phyloP scores from a whole-genome alignment of 495 filamentous ascomycete species.

The Chaetomium cochliodes region DNA sequence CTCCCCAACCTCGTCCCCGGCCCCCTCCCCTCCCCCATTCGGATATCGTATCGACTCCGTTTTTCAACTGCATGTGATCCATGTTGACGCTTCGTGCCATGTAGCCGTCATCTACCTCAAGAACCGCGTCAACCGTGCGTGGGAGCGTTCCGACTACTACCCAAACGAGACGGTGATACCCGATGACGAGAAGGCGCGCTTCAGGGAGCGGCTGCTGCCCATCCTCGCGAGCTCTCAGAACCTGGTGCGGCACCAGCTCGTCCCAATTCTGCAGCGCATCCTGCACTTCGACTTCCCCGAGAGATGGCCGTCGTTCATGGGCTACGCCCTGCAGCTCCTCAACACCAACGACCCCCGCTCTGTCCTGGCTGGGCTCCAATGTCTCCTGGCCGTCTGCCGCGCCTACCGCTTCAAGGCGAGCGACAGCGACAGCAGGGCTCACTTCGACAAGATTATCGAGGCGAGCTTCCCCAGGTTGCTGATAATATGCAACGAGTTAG shows the following conservation, averaged over 20 bases:
- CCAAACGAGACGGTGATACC: conserved; percentile 65
- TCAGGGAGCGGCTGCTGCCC: conserved; percentile 83
- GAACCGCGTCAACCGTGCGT: conserved; percentile 89
- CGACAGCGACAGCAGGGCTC: conserved; percentile 69
- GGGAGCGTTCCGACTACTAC: conserved; percentile 74
- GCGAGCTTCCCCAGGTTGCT: conserved; percentile 88
- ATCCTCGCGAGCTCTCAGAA: conserved; percentile 76
- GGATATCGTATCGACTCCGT: conserved; percentile 5
- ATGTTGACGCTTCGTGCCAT: conserved; percentile 24
- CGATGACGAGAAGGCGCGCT: conserved; percentile 83
- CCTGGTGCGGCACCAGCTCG: conserved; percentile 81
- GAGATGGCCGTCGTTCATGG: conserved; percentile 88
- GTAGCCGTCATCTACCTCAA: conserved; percentile 95
- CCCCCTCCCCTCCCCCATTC: neutral
- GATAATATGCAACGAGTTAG: conserved; percentile 78
- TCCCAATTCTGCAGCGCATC: conserved; percentile 92
- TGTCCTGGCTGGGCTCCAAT: conserved; percentile 90
- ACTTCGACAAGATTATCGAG: conserved; percentile 93
- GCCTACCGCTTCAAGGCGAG: conserved; percentile 85
- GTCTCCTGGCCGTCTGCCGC: conserved; percentile 86
- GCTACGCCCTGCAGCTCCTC: conserved; percentile 83
- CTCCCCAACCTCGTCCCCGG: conserved; percentile 9
- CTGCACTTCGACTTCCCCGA: conserved; percentile 93
- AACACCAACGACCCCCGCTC: conserved; percentile 77
- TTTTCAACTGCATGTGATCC: conserved; percentile 7